Evolutionary conservation across 1,284 basidiomycete genomes (phyloP), one percentile per base, ranked within the genome.

Genomic region (Naganishia liquefaciens): DNA sequence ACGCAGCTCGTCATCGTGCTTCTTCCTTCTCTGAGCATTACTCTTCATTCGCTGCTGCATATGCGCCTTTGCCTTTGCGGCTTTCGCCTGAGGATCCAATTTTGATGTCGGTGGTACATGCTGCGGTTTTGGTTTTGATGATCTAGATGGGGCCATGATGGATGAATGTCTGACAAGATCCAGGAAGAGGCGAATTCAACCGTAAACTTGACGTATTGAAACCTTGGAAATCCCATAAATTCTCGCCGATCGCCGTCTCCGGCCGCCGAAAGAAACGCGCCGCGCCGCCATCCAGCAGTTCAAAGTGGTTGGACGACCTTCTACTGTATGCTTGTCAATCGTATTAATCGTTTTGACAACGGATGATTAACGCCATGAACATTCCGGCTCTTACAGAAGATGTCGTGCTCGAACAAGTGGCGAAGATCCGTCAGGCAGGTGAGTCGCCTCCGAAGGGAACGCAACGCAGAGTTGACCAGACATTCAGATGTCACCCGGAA

Each of bases 1-100:
- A 42, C 68, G 65, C 62, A 80, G 69, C 70, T 80, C 79, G 13
- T 74, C 71, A 67, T 79, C 71, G 57, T 73, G 69, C 60, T 71
- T 69, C 54, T 73, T 68, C 51, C 78, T 69, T 69, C 75, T 76
- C 46, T 72, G 69, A 43, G 71, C 70, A 65, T 78, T 78, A n/a
- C 70, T 70, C 71, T 77, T 78, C 54, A 76, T 64, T 43, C 63
- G 39, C 57, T 60, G 50, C 44, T 65, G 46, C 49, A 55, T 54
- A 25, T 65, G 64, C 6, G 64, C 57, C 57, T 60, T 60, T 49
- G 57, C 57, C 46, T 60, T 60, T 39, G 57, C 57, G 13, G 57
- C 57, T 49, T 60, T 60, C 28, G 57, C 57, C 33, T 50, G 33
- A 21, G 57, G 46, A 33, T 60, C 57, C 23, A 60, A 46, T 42